A percentile compares a stretch with the other conserved stretches of the same genome.
Evolutionary conservation across 352 stramenopile genomes (phyloP).

Genomic region (Bremia lactucae): DNA sequence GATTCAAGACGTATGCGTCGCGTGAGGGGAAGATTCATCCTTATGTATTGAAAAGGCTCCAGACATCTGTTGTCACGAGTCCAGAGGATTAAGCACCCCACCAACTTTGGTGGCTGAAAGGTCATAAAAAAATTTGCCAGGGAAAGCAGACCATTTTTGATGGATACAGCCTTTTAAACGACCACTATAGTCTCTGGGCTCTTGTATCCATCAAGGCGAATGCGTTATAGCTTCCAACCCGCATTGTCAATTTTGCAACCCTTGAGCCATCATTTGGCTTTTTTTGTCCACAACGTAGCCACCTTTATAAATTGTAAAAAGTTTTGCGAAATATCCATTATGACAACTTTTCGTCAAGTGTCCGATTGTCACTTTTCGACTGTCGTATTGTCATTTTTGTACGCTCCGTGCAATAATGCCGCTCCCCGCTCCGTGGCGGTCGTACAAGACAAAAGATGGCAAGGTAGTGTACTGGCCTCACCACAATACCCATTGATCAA

Average conservation of each 20-base stretch:
- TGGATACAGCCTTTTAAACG: slow-evolving; percentile 28
- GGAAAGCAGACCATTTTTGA: slow-evolving; percentile 39
- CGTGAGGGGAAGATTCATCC: slow-evolving; percentile 59
- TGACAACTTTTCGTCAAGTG: too few species aligned
- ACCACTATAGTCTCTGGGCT: too few species aligned
- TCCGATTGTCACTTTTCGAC: neutral
- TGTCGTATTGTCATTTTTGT: too few species aligned
- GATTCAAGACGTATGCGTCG: slow-evolving; percentile 47
- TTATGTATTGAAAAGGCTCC: slow-evolving; percentile 49
- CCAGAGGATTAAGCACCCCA: slow-evolving; percentile 58
- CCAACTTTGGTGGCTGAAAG: slow-evolving; percentile 46
- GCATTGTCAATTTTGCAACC: too few species aligned
- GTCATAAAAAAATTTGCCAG: too few species aligned
- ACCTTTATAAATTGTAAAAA: too few species aligned
- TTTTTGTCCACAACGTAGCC: too few species aligned
- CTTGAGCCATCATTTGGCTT: too few species aligned
- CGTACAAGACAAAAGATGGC: slow-evolving; percentile 82
- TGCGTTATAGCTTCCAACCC: too few species aligned
- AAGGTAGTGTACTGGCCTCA: slow-evolving; percentile 31
- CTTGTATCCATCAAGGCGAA: too few species aligned
- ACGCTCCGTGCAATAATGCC: too few species aligned
- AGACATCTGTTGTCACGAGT: slow-evolving; percentile 33
- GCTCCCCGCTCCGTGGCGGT: slow-evolving; percentile 62
- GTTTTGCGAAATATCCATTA: too few species aligned
- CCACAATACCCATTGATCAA: neutral